These are phyloP conservation scores for Apiospora saccharicola DNA, from an alignment of 2,329 filamentous ascomycete genomes.

Conservation along the genomic window DNA sequence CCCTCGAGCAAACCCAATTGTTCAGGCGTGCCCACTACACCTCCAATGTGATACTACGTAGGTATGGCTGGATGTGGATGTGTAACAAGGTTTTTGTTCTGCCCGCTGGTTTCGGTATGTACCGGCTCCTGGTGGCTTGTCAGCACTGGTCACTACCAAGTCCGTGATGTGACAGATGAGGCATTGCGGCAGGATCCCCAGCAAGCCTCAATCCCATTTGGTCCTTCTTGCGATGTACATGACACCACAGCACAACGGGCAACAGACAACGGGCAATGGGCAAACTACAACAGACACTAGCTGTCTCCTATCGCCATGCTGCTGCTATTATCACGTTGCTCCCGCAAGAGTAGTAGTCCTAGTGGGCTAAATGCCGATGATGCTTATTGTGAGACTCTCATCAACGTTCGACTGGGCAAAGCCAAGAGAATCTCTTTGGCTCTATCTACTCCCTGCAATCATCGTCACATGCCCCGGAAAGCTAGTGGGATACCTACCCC, in stretches of 20 bases:
- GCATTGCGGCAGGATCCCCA: neutral
- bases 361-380: neutral
- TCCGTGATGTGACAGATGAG: neutral
- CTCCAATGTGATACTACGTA: neutral
- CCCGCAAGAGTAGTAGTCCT: neutral
- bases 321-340: neutral
- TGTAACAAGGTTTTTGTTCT: neutral
- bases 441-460: neutral
- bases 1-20: neutral
- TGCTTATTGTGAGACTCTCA: slow-evolving; percentile 5
- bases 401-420: slow-evolving; percentile 14
- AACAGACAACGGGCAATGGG: neutral
- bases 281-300: neutral
- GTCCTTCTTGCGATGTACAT: neutral
- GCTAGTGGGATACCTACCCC: neutral
- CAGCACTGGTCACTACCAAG: slow-evolving; percentile 3
- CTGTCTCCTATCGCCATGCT: neutral
- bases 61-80: neutral
- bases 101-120: neutral
- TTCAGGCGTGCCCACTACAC: neutral
- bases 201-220: slow-evolving; percentile 9
- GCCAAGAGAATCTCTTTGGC: neutral
- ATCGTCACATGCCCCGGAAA: slow-evolving; percentile 1
- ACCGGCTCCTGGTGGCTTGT: neutral
- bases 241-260: neutral